Conservation (phyloP, 2,329 filamentous ascomycete species). For the Venturia pyrina region DNA sequence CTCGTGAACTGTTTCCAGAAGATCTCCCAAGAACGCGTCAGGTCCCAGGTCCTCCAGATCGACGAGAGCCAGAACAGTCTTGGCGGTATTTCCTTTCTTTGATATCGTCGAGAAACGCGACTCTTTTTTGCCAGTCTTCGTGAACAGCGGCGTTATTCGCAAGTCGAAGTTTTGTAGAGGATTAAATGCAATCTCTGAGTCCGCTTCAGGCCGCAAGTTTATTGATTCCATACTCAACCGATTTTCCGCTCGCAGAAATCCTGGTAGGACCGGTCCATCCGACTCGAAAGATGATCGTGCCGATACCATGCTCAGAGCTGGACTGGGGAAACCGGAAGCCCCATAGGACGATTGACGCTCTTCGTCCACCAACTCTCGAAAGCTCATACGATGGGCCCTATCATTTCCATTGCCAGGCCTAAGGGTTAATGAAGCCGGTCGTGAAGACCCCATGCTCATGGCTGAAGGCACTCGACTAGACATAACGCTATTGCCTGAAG, state of each 20-base stretch:
- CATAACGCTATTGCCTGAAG: background rate
- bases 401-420: background rate
- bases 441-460: background rate
- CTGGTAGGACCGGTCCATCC: background rate
- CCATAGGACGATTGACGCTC: background rate
- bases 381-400: background rate
- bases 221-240: constrained; percentile 1
- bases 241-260: background rate
- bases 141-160: background rate
- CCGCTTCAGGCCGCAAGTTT: background rate
- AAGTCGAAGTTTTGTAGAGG: constrained; percentile 1
- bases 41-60: background rate
- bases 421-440: background rate
- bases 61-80: constrained; percentile 1
- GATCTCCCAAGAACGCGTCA: background rate
- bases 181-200: background rate
- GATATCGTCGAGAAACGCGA: background rate
- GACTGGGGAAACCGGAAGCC: background rate
- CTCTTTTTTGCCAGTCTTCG: background rate
- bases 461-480: background rate
- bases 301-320: background rate
- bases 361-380: background rate
- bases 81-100: background rate
- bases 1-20: background rate
- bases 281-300: background rate